Evolutionary conservation across 106 monocot genomes (phyloP).

Genomic region (Amphibolis antarctica): DNA sequence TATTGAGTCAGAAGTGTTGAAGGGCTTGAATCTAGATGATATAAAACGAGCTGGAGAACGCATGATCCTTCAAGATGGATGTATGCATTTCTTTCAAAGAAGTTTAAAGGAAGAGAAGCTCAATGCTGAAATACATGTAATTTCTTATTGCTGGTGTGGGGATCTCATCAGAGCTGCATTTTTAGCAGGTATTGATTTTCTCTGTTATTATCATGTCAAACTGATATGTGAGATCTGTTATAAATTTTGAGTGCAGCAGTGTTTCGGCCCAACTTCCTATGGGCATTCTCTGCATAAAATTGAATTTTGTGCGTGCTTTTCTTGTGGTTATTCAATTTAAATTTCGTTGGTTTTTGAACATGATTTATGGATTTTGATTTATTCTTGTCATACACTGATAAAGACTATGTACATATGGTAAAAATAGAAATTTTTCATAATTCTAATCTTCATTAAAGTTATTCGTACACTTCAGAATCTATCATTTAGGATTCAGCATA

Average conservation of each 20-base stretch:
- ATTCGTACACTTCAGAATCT: too few relatives aligned
- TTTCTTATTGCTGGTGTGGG: conserved; percentile 97
- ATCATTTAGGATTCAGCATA: too few relatives aligned
- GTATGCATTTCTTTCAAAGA: conserved; percentile 60
- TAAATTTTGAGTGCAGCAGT: too few relatives aligned
- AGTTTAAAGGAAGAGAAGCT: conserved; percentile 36
- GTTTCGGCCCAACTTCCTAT: not conserved
- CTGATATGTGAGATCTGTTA: too few relatives aligned
- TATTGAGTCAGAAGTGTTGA: conserved; percentile 61
- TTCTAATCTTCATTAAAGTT: too few relatives aligned
- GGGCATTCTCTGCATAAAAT: not conserved
- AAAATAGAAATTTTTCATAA: too few relatives aligned
- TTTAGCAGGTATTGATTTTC: conserved; percentile 47
- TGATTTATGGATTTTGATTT: too few relatives aligned
- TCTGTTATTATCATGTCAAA: not conserved
- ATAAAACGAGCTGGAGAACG: conserved; percentile 73
- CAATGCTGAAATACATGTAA: conserved; percentile 49
- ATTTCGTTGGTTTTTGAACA: too few relatives aligned
- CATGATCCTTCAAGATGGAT: conserved; percentile 75
- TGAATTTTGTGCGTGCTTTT: not conserved
- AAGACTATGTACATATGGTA: too few relatives aligned
- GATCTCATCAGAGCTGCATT: conserved; percentile 90
- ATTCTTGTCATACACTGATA: too few relatives aligned
- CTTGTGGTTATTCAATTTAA: too few relatives aligned
- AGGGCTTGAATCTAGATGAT: conserved; percentile 64